Percentiles rank a stretch among this genome's conserved stretches.
Conservation (phyloP, 768 basidiomycete genomes). For the Phaeotremella fagi region DNA sequence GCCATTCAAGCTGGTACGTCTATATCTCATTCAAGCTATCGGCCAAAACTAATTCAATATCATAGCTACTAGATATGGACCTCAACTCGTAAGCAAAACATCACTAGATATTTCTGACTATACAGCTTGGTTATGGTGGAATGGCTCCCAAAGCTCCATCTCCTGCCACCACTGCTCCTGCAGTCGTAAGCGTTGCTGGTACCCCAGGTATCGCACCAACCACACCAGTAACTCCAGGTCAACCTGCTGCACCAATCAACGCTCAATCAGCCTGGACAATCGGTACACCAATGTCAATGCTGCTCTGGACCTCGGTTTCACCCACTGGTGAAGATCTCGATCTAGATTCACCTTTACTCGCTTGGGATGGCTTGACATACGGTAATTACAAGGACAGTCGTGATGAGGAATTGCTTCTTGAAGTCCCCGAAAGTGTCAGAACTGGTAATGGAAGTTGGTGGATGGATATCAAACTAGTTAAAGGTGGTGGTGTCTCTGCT, state of each 20-base stretch:
- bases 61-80: slow-evolving; percentile 36
- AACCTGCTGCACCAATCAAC: neutral
- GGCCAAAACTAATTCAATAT: neutral
- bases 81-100: slow-evolving; percentile 28
- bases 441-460: slow-evolving; percentile 40
- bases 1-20: slow-evolving; percentile 34
- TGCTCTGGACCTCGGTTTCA: slow-evolving; percentile 38
- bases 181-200: neutral
- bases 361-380: slow-evolving; percentile 44
- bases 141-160: slow-evolving; percentile 5
- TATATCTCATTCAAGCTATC: neutral
- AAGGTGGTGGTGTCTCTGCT: slow-evolving; percentile 25
- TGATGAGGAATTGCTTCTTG: slow-evolving; percentile 34
- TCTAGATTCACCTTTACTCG: slow-evolving; percentile 24
- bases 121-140: slow-evolving; percentile 1
- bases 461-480: slow-evolving; percentile 42
- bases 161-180: slow-evolving; percentile 11
- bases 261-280: slow-evolving; percentile 37
- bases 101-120: neutral
- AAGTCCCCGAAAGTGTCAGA: slow-evolving; percentile 39
- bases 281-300: slow-evolving; percentile 42
- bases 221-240: neutral
- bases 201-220: neutral
- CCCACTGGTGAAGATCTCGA: slow-evolving; percentile 13
- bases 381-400: slow-evolving; percentile 44